phyloP scores from a whole-genome alignment of 306 rosid genomes.

The Vigna unguiculata region DNA sequence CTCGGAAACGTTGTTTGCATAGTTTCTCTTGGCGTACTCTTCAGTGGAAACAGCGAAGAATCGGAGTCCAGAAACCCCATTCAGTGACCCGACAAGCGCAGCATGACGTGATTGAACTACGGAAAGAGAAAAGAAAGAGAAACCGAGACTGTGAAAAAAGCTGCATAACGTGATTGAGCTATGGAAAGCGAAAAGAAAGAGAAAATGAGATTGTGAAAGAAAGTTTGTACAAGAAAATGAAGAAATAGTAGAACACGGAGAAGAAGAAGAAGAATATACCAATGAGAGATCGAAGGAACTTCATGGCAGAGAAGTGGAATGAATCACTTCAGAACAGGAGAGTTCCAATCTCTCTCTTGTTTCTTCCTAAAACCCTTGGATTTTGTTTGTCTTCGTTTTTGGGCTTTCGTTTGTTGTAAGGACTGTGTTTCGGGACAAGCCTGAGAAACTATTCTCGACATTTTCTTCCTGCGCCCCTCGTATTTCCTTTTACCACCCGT shows the following conservation, averaged over 20 bases:
- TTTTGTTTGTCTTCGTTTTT: conserved; percentile 26
- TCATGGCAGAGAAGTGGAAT: conserved; percentile 51
- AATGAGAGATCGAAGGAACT: conserved; percentile 63
- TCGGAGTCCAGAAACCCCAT: conserved; percentile 61
- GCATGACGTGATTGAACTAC: conserved; percentile 42
- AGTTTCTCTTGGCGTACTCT: conserved; percentile 71
- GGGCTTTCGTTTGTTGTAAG: conserved; percentile 5
- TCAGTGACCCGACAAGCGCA: conserved; percentile 55
- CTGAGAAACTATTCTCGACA: no score
- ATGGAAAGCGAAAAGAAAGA: background rate
- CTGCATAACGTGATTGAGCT: conserved; percentile 47
- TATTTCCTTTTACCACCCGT: no score
- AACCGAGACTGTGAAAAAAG: conserved; percentile 17
- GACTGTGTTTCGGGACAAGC: background rate
- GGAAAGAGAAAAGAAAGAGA: background rate
- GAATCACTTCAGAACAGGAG: conserved; percentile 17
- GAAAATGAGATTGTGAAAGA: background rate
- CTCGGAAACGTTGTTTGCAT: conserved; percentile 78
- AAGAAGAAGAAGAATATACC: conserved; percentile 43
- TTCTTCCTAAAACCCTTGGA: conserved; percentile 43
- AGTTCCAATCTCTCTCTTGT: conserved; percentile 6
- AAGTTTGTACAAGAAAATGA: background rate
- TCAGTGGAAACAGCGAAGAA: conserved; percentile 60
- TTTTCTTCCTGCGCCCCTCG: no score
- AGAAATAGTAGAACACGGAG: background rate